phyloP scores from a whole-genome alignment of 2,329 filamentous ascomycete genomes.

The Whalleya microplaca region DNA sequence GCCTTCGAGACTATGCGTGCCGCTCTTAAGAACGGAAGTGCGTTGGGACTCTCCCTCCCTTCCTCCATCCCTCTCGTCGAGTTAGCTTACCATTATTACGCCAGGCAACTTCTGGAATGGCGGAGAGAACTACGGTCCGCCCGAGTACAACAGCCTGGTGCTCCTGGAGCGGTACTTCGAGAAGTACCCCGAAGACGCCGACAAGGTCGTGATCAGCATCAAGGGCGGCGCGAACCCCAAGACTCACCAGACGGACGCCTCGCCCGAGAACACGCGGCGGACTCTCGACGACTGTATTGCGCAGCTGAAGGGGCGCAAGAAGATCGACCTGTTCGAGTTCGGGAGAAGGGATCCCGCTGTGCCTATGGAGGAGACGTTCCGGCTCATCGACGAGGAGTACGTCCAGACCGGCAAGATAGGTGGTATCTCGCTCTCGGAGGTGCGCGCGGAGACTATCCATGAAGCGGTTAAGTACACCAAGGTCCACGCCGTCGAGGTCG shows the following conservation, averaged over 20 bases:
- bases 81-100: no score
- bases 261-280: constrained; percentile 50
- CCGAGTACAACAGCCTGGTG: constrained; percentile 54
- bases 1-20: constrained; percentile 53
- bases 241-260: constrained; percentile 45
- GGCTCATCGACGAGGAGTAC: constrained; percentile 40
- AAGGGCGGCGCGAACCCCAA: constrained; percentile 53
- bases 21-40: constrained; percentile 42
- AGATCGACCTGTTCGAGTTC: constrained; percentile 57
- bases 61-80: no score
- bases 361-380: constrained; percentile 41
- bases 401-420: constrained; percentile 46
- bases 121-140: constrained; percentile 58
- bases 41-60: no score
- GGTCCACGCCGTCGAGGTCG: constrained; percentile 44
- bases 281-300: constrained; percentile 54
- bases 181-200: constrained; percentile 59
- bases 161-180: constrained; percentile 60
- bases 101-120: no score
- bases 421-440: constrained; percentile 45
- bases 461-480: constrained; percentile 39
- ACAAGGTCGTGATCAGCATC: constrained; percentile 58
- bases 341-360: constrained; percentile 52
- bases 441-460: constrained; percentile 43
- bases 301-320: constrained; percentile 48